Evolutionary conservation across 2,329 filamentous ascomycete genomes (phyloP).

Genomic region (Cephalotrichum gorgonifer): DNA sequence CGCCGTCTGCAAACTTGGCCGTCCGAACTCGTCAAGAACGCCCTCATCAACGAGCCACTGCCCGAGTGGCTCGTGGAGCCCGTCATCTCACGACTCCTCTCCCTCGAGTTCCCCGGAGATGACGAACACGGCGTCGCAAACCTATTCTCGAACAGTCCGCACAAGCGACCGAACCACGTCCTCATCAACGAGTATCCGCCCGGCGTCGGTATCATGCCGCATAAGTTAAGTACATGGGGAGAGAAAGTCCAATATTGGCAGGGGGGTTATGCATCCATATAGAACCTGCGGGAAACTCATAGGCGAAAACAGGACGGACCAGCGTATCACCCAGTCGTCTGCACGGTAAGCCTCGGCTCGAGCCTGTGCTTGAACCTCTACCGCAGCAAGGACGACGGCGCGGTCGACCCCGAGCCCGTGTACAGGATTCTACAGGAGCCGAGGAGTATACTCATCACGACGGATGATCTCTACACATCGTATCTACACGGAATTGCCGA

Average conservation of each 20-base stretch:
- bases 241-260: not conserved
- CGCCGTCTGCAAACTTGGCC: conserved; percentile 88
- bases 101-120: conserved; percentile 27
- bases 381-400: conserved; percentile 49
- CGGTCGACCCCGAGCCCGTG: conserved; percentile 37
- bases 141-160: conserved; percentile 56
- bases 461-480: conserved; percentile 54
- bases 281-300: conserved; percentile 15
- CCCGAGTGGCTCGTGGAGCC: conserved; percentile 67
- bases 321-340: conserved; percentile 80
- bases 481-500: conserved; percentile 68
- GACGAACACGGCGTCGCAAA: conserved; percentile 18
- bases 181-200: conserved; percentile 86
- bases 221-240: conserved; percentile 47
- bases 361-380: conserved; percentile 71
- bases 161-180: conserved; percentile 75
- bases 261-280: conserved; percentile 1
- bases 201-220: conserved; percentile 91
- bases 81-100: conserved; percentile 50
- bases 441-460: conserved; percentile 68
- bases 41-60: conserved; percentile 62
- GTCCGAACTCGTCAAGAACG: conserved; percentile 68
- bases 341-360: conserved; percentile 77
- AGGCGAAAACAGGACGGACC: conserved; percentile 53
- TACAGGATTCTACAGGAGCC: conserved; percentile 71